Evolutionary conservation across 805 yeast species (phyloP), one percentile per base, ranked within the genome.

Genomic region (Lipomyces sp.): DNA sequence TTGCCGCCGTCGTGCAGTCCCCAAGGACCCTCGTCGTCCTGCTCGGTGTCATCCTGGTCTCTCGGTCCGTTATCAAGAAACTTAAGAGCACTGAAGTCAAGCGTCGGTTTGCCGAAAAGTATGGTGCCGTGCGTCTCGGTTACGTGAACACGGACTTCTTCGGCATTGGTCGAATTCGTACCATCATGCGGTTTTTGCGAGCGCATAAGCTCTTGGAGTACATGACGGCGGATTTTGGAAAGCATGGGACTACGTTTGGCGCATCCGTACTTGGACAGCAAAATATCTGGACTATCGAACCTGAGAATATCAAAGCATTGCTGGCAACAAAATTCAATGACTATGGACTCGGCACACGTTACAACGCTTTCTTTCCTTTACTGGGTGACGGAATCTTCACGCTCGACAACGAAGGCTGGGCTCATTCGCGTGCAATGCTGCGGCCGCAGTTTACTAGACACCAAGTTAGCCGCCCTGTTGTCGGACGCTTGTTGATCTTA

Each of bases 301-400:
- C 79, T 2, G 78, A 74, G 45, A 77, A 77, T 63, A 64, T 77
- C 65, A 74, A 76, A 67, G 66, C 79, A 3, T 62, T 77, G 18
- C 69, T 77, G 35, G 75, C 79, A 13, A 75, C 77, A 3, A 69
- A 72, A 37, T 77, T 77, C 66, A 69, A 74, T 60, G 79, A 77
- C 57, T 78, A 69, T 60, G 70, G 70, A 29, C 69, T 78, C 29
- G 79, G 77, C 0, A 35, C 53, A 18, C 71, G 81, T 8, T 62
- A 72, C 57, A 61, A 55, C n/a, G 71, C 71, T 50, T 69, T 78
- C 53, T 64, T 59, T 29, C 77, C 76, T 10, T 60, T 77, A 33
- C 68, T 78, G 13, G 80, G 80, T 4, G 69, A 72, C 37, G 80
- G 81, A 1, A 78, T 78, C 57, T 78, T 78, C 71, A 78, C 80